Evolutionary conservation across 371 early-diverging fungal genomes (phyloP).

Genomic region (Mortierella sp.): DNA sequence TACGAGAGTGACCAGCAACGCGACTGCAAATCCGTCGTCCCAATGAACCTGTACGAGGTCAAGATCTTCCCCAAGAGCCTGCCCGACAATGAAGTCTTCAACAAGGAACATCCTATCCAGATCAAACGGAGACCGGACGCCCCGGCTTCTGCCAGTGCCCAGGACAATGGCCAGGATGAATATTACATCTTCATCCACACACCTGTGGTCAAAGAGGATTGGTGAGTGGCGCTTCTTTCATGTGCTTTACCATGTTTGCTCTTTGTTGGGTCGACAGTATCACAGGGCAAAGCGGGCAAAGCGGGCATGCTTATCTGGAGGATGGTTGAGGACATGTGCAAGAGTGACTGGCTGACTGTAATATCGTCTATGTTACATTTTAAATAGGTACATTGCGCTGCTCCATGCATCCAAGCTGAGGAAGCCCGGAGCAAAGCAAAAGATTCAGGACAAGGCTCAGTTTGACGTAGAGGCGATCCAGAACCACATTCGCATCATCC

Average conservation of each 20-base stretch:
- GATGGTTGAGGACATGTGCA: background rate
- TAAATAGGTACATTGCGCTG: constrained; percentile 73
- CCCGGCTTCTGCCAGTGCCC: constrained; percentile 11
- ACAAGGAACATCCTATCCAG: constrained; percentile 68
- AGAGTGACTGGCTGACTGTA: background rate
- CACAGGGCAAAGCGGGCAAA: background rate
- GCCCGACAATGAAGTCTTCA: constrained; percentile 72
- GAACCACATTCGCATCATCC: constrained; percentile 68
- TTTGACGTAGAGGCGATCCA: constrained; percentile 72
- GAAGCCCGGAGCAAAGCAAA: constrained; percentile 53
- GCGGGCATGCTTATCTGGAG: background rate
- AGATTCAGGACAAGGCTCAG: constrained; percentile 61
- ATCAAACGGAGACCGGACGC: constrained; percentile 54
- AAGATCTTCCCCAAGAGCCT: constrained; percentile 73
- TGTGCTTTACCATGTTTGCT: constrained; percentile 1
- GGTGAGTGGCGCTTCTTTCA: constrained; percentile 67
- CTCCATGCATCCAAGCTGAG: constrained; percentile 58
- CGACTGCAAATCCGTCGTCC: constrained; percentile 85
- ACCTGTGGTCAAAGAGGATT: constrained; percentile 91
- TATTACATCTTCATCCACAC: constrained; percentile 71
- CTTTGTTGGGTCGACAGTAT: constrained; percentile 39
- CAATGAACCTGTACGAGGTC: constrained; percentile 76
- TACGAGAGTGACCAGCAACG: constrained; percentile 87
- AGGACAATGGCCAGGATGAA: constrained; percentile 49
- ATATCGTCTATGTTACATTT: background rate